Conservation (phyloP, 2,329 filamentous ascomycete genomes). For the Neofusicoccum umdonicola region DNA sequence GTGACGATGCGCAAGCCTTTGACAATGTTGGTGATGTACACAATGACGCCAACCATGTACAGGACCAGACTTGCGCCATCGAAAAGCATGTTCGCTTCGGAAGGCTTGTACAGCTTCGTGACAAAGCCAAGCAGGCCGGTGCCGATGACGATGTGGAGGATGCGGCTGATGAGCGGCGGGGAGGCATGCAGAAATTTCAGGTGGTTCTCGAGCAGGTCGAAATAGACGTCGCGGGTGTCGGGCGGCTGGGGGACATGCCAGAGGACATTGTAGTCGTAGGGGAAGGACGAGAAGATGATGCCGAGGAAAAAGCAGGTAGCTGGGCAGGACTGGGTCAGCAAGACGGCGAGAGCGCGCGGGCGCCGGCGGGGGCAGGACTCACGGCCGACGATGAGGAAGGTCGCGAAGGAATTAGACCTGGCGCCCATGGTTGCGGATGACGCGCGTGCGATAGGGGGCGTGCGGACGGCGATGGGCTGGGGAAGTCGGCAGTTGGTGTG, state of each 20-base stretch:
- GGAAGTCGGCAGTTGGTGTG: not conserved
- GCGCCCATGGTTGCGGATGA: slow-evolving; percentile 18
- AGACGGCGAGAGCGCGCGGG: slow-evolving; percentile 16
- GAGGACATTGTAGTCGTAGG: slow-evolving; percentile 90
- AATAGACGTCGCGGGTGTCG: slow-evolving; percentile 64
- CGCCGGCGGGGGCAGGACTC: slow-evolving; percentile 43
- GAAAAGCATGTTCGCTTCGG: slow-evolving; percentile 93
- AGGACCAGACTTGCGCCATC: slow-evolving; percentile 71
- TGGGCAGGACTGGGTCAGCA: slow-evolving; percentile 24
- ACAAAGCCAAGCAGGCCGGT: slow-evolving; percentile 82
- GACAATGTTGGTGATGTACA: slow-evolving; percentile 95
- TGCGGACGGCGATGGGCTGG: not conserved
- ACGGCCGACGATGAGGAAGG: slow-evolving; percentile 96
- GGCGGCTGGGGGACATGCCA: slow-evolving; percentile 63
- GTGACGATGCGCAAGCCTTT: slow-evolving; percentile 86
- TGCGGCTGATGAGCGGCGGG: slow-evolving; percentile 85
- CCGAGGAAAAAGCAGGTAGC: slow-evolving; percentile 94
- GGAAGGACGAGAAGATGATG: slow-evolving; percentile 93
- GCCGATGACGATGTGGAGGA: slow-evolving; percentile 89
- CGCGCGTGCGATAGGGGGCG: not conserved
- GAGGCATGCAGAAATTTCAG: slow-evolving; percentile 87
- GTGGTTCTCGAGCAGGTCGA: slow-evolving; percentile 82
- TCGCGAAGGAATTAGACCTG: slow-evolving; percentile 69
- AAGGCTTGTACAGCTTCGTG: slow-evolving; percentile 90
- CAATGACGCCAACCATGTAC: slow-evolving; percentile 81